These are phyloP conservation scores for Sclerotinia nivalis DNA, from an alignment of 2,329 filamentous ascomycete species.

Conservation along the genomic window DNA sequence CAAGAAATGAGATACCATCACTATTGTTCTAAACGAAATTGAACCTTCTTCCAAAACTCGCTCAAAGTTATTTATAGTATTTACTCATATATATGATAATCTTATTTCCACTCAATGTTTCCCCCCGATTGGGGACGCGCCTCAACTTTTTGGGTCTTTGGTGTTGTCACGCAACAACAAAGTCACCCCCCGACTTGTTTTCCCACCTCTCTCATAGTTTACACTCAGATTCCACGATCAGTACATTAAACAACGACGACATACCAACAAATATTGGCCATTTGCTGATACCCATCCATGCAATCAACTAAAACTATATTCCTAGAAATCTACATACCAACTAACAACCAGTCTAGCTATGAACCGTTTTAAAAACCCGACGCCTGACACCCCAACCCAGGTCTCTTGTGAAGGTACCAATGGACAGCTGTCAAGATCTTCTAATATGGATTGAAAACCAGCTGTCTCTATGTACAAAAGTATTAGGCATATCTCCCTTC, in stretches of 20 bases:
- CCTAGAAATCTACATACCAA: neutral
- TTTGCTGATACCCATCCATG: neutral
- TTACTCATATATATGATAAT: too few species aligned
- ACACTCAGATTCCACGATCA: neutral
- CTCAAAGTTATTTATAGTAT: too few species aligned
- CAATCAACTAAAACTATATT: neutral
- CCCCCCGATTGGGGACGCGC: too few species aligned
- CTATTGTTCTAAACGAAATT: too few species aligned
- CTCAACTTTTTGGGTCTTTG: too few species aligned
- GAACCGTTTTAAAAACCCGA: neutral
- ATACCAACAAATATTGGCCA: neutral
- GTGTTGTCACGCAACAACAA: too few species aligned
- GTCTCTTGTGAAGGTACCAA: neutral
- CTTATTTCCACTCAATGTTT: too few species aligned
- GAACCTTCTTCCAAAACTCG: too few species aligned
- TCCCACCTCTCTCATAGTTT: neutral
- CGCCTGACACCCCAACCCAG: neutral
- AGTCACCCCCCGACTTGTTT: neutral
- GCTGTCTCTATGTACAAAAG: conserved; percentile 15
- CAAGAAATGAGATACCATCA: too few species aligned
- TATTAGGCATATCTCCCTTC: conserved; percentile 11
- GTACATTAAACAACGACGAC: neutral
- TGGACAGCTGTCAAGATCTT: neutral
- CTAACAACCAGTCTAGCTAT: neutral
- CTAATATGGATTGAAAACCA: neutral